phyloP scores from a whole-genome alignment of 2,329 filamentous ascomycete genomes.

The Arthrobotrys sphaeroides region DNA sequence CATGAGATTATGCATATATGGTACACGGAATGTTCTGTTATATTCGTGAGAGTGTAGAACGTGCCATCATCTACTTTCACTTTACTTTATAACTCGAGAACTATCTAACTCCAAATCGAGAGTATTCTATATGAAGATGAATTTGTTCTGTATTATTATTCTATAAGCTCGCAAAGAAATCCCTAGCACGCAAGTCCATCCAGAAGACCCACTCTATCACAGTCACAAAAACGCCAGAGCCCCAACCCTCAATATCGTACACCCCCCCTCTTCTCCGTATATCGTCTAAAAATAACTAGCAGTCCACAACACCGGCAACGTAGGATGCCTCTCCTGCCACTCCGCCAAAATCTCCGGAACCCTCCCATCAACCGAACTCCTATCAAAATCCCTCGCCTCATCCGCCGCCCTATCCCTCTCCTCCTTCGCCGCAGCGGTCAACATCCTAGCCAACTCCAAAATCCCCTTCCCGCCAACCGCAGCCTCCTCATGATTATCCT shows the following conservation, averaged over 20 bases:
- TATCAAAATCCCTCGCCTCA: conserved; percentile 71
- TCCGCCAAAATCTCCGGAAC: conserved; percentile 90
- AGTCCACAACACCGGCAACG: conserved; percentile 90
- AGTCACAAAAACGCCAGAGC: not conserved
- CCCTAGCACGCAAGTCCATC: no score
- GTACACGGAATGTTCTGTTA: no score
- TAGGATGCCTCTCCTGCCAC: conserved; percentile 96
- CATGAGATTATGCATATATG: no score
- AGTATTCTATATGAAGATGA: no score
- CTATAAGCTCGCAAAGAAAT: no score
- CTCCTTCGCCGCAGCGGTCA: conserved; percentile 81
- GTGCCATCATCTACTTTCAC: no score
- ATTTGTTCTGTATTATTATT: no score
- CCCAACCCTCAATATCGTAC: conserved; percentile 1
- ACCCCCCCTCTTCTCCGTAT: not conserved
- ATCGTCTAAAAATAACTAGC: conserved; percentile 82
- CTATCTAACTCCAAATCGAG: no score
- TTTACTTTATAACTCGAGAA: no score
- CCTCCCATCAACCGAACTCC: conserved; percentile 85
- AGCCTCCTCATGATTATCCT: conserved; percentile 97
- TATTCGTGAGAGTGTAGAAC: no score
- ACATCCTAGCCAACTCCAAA: conserved; percentile 82
- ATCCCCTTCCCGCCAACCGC: conserved; percentile 90
- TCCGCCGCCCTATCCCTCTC: conserved; percentile 80
- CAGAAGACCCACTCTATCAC: no score